phyloP scores from a whole-genome alignment of 345 rosid genomes.

The Euphorbia pulcherrima region DNA sequence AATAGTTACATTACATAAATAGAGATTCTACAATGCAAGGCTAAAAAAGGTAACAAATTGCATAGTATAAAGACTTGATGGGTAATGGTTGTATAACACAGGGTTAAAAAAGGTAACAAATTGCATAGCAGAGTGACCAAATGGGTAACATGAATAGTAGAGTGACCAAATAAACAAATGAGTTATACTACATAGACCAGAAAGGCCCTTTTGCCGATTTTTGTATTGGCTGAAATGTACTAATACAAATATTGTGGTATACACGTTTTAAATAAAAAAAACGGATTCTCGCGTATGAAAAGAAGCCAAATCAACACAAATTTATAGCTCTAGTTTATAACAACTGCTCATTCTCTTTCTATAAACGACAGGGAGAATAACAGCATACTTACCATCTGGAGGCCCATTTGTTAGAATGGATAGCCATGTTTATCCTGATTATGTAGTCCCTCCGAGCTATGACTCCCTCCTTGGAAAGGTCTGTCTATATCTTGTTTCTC shows the following conservation, averaged over 20 bases:
- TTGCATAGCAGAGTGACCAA: no score
- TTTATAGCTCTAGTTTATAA: not conserved
- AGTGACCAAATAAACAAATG: no score
- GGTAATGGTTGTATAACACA: no score
- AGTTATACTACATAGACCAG: no score
- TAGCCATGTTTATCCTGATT: slow-evolving; percentile 94
- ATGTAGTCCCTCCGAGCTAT: slow-evolving; percentile 97
- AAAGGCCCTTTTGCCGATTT: no score
- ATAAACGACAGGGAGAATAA: slow-evolving; percentile 70
- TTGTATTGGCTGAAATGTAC: not conserved
- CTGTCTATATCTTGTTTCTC: slow-evolving; percentile 18
- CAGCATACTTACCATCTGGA: slow-evolving; percentile 94
- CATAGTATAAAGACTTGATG: no score
- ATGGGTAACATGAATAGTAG: no score
- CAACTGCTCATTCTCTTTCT: not conserved
- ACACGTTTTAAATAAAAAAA: not conserved
- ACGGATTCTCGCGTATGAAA: not conserved
- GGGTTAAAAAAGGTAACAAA: no score
- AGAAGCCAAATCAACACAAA: not conserved
- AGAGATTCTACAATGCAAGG: no score
- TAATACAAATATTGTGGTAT: not conserved
- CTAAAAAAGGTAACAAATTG: no score
- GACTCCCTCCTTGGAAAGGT: slow-evolving; percentile 99
- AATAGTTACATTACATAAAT: no score
- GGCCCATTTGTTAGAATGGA: slow-evolving; percentile 99